phyloP scores from a whole-genome alignment of 495 filamentous ascomycete genomes.

The Lasiosphaeris hirsuta region DNA sequence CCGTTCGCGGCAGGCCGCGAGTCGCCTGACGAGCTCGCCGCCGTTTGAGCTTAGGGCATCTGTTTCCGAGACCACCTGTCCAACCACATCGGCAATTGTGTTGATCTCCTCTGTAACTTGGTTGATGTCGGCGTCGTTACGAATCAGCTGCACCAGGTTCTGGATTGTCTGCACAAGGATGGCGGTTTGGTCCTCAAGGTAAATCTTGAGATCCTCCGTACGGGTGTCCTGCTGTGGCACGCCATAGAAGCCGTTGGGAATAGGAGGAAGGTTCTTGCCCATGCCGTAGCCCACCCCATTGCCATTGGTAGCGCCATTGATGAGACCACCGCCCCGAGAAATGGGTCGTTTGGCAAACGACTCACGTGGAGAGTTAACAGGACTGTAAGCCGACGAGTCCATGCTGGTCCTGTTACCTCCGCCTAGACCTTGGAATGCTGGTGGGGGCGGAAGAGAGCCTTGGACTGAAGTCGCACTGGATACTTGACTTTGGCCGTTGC shows the following conservation, averaged over 20 bases:
- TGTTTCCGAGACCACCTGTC: conserved; percentile 64
- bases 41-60: conserved; percentile 54
- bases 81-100: conserved; percentile 67
- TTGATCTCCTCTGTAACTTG: conserved; percentile 67
- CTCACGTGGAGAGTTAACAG: conserved; percentile 51
- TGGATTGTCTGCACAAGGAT: conserved; percentile 79
- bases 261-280: conserved; percentile 6
- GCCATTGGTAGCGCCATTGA: conserved; percentile 22
- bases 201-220: conserved; percentile 71
- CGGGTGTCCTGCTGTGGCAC: conserved; percentile 41
- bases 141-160: conserved; percentile 74
- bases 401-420: conserved; percentile 39
- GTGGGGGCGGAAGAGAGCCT: conserved; percentile 40
- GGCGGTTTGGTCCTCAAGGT: conserved; percentile 82
- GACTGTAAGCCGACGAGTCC: conserved; percentile 55
- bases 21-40: conserved; percentile 58
- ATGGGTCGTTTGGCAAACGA: conserved; percentile 40
- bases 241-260: conserved; percentile 18
- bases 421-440: conserved; percentile 49
- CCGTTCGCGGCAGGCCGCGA: conserved; percentile 61
- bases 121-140: conserved; percentile 61
- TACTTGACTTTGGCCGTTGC: conserved; percentile 32
- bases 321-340: conserved; percentile 26
- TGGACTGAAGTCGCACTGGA: conserved; percentile 32
- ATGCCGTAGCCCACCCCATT: conserved; percentile 14